Evolutionary conservation across 2,329 filamentous ascomycete genomes (phyloP), one percentile per base, ranked within the genome.

Genomic region (Metarhizium anisopliae): DNA sequence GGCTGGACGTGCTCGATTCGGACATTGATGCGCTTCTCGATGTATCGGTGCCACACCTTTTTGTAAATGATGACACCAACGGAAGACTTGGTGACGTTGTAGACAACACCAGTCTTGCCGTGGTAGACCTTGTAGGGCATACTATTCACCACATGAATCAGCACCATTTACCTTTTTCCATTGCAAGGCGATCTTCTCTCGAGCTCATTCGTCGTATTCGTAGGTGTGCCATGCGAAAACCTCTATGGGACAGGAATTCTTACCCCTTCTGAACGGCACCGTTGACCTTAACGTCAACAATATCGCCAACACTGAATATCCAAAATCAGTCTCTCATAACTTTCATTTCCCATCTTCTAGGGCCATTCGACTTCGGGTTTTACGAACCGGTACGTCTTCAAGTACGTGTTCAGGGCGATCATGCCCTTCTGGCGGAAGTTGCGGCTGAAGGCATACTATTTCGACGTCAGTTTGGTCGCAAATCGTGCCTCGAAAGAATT

Each of bases 11-110:
- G 94, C 87, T 99, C 94, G 78, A 97, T 79, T 75, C 94, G 90
- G 80, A 99, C 83, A 86, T 96, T 97, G 83, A 99, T 86, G 77
- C 94, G 93, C 91, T 99, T 99, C 89, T 99, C 94, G 76, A 99
- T 84, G 86, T 96, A 99, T 73, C 93, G 89, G 87, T 97, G 94
- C 81, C 92, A 91, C 76, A 99, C 94, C 78, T 95, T 90, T 86
- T 96, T 96, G 89, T 95, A 93, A 80, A 99, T 89, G 81, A 99
- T 96, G 77, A 99, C 89, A 72, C 94, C 94, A 74, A 99, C 91
- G 65, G 94, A 89, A 70, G 85, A 89, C 86, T 96, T 96, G 80
- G 93, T 94, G 71, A 99, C 94, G 84, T 99, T 99, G 89, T 95
- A 96, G 79, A 96, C 81, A 70, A 96, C 89, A 74, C 91, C 91